Evolutionary conservation across 768 basidiomycete species (phyloP), one percentile per base, ranked within the genome.

Genomic region (Arthromyces matolae): DNA sequence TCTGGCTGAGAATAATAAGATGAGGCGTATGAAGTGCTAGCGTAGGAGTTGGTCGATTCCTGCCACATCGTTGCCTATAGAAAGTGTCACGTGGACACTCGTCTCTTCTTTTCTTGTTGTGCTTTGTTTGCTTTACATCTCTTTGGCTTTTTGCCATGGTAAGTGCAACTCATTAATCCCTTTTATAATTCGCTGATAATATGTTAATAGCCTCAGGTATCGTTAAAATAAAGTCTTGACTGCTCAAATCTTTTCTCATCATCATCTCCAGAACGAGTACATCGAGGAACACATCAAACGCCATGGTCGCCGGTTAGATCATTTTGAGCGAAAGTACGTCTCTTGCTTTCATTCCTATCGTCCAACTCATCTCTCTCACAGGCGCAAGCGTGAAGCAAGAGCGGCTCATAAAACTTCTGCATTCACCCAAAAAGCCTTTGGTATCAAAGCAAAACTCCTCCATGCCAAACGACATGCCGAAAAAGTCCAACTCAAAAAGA

Each of bases 241-340:
- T n/a, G n/a, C n/a, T n/a, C n/a, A n/a, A n/a, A n/a, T n/a, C n/a
- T n/a, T n/a, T n/a, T n/a, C n/a, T n/a, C n/a, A n/a, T n/a, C n/a
- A n/a, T n/a, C n/a, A n/a, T 28, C 9, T 47, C 27, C 20, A 99
- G 91, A 98, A 98, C 78, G 94, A 97, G 67, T 97, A 98, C 68
- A 98, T 99, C 69, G 95, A 98, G 68, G 95, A 99, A 75, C 89
- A 91, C 63, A 94, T 97, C 68, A 93, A 92, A 72, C 86, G 93
- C 44, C 90, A 97, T 80, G 95, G 95, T 64, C 81, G 93, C 57
- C 83, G 93, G 63, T 73, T 97, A 75, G 94, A 99, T 75, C 83
- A 95, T 68, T 93, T 88, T 68, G 96, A 99, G 75, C 81, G 84
- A 61, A 95, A 87, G 92, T 95, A 64, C 57, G 89, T 72, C 14